Evolutionary conservation across 345 rosid species (phyloP), one percentile per base, ranked within the genome.

Genomic region (Lagerstroemia speciosa): DNA sequence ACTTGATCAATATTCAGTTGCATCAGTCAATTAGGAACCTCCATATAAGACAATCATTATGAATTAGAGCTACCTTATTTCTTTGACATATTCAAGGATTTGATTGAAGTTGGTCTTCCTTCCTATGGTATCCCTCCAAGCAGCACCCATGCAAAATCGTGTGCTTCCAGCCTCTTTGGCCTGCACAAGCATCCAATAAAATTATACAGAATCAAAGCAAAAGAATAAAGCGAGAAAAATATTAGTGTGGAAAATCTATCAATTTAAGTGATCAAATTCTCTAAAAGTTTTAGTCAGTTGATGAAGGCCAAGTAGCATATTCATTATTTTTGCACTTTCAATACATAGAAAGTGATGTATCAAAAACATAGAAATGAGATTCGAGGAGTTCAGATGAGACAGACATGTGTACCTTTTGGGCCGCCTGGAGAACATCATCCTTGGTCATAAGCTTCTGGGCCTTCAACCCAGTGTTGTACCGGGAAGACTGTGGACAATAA

Each of bases 131-230:
- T 94, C 99, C 84, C 99, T 84, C 99, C 99, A 94, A 14, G 98
- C 98, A 73, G 99, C 99, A 81, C 99, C 98, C 99, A 94, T 94
- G 74, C 99, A 94, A 80, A 94, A 94, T 45, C 99, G 92, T 29
- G 98, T 91, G 80, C 99, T 94, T 8, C 99, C 99, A 63, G 93
- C 98, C 73, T 94, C 97, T 79, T 94, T 94, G 62, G 99, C 98
- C 99, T 94, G 90, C 70, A 75, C 71, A 41, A 68, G 58, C 33
- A 27, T 26, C 2, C 5, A 69, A 27, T n/a, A 8, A 40, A 11
- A 57, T 16, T 37, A 29, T 26, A 8, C 24, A 24, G 19, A 69
- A 55, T 14, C 30, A 24, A 55, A 43, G n/a, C n/a, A n/a, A n/a
- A n/a, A n/a, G n/a, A n/a, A n/a, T n/a, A n/a, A n/a, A n/a, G n/a